Base-by-base conservation (phyloP, 768 basidiomycete genomes). In the Astraeus odoratus region DNA sequence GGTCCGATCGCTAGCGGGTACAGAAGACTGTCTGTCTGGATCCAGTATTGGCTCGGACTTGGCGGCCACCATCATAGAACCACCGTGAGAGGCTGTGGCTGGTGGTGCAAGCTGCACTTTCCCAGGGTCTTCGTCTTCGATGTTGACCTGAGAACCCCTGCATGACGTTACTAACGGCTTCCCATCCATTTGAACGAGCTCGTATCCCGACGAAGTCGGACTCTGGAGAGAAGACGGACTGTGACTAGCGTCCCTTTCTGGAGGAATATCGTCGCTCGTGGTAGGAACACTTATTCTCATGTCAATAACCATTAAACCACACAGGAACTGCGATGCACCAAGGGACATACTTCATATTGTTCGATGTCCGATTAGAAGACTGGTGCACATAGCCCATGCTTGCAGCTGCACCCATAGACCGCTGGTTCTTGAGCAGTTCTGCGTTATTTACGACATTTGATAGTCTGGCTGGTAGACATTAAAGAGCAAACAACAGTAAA, bases 391-490 rank as follows among this genome's bases (percentile, higher is more conserved):
- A 13, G 23, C n/a, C n/a, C n/a, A n/a, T 22, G 24, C 33, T 22
- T 23, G 39, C n/a, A 8, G 47, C 9, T 10, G 34, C 19, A 7
- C 19, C n/a, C 0, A 50, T 40, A 33, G 51, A 31, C 23, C 18
- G 29, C 8, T n/a, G 7, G 12, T 27, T 31, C 25, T 25, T 41
- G 7, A 47, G 29, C 15, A 34, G 30, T 7, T 50, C 43, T 3
- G 54, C 29, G 8, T 56, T 46, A 10, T 29, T 5, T 20, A 56
- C 39, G 2, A 63, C 31, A 9, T 46, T 50, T 35, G 57, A 47
- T 8, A 62, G 29, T 42, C 50, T 58, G 15, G 44, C 60, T 62
- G 20, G 8, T n/a, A 20, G 42, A 15, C 5, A 8, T 13, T 37
- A 37, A 27, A 20, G 4, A 40, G n/a, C 5, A 8, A n/a, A 38